Base-by-base conservation (phyloP, 345 rosid species). In the Eucalyptus pumila region DNA sequence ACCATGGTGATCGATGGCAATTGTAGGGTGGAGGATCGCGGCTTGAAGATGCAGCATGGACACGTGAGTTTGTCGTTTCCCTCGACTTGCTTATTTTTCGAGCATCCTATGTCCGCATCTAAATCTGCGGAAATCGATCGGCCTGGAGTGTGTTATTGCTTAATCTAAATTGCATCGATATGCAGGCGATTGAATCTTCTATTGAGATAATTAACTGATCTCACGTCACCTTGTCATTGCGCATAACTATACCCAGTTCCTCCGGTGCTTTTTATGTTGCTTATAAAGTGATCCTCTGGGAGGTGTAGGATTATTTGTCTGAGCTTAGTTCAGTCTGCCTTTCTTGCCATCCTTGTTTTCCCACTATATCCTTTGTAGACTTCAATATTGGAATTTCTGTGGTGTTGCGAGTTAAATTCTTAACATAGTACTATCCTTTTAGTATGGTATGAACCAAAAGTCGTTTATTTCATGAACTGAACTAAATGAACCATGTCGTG, bases 11-110 rank as follows among this genome's bases (percentile, higher is more conserved):
- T 98, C 86, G 99, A 97, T 90, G 99, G 99, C 30, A 98, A 96
- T 90, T 98, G 99, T 93, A 94, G 99, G 91, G 99, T 98, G 89
- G 99, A 98, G 93, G 99, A 98, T 94, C 98, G 99, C 40, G 99
- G 99, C 86, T 92, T 98, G 97, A 97, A 98, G 98, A 95, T 96
- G 44, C 99, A 98, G 40, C 99, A 97, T 50, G 98, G 99, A 48
- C 97, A 95, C 92, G 99, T 98, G 89, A 94, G 99, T 94, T 94
- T 44, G 87, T 44, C 5, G 14, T 50, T 27, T 72, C 45, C 42
- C 42, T 69, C 0, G 44, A 69, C 42, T 34, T 34, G 80, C 80
- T 32, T 34, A 69, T 69, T 69, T 69, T 69, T 34, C 80, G 0
- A 23, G 42, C 80, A 69, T 69, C 42, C 80, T 69, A 34, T 32